Evolutionary conservation across 2,329 filamentous ascomycete genomes (phyloP).

Genomic region (Alternaria solani): DNA sequence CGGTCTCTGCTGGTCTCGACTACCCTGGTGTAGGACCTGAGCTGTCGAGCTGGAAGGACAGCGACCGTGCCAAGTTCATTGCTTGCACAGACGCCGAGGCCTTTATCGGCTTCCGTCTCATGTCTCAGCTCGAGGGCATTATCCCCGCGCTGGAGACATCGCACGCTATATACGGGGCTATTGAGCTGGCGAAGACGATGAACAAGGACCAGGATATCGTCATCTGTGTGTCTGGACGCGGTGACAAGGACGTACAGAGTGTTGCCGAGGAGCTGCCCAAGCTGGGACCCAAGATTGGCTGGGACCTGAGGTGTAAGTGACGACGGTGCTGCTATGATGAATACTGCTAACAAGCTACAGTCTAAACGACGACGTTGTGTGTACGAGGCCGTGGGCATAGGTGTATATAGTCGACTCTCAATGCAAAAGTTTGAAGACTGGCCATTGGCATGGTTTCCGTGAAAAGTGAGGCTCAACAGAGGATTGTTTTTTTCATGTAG

Average conservation of each 20-base stretch:
- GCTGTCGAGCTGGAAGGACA: conserved; percentile 92
- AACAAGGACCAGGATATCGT: conserved; percentile 87
- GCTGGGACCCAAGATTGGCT: conserved; percentile 85
- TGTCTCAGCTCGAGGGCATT: conserved; percentile 91
- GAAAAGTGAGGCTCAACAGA: neutral
- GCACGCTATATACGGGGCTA: conserved; percentile 87
- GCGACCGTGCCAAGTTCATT: conserved; percentile 82
- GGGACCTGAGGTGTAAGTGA: conserved; percentile 65
- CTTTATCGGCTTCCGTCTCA: conserved; percentile 82
- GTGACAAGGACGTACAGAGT: conserved; percentile 98
- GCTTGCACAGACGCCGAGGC: conserved; percentile 92
- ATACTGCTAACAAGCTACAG: conserved; percentile 33
- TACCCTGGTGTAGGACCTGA: conserved; percentile 98
- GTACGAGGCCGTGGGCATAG: neutral
- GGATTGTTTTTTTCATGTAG: neutral
- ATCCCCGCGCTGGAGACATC: conserved; percentile 95
- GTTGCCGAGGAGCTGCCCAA: conserved; percentile 93
- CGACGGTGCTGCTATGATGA: neutral
- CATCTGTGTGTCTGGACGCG: conserved; percentile 89
- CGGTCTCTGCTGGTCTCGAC: conserved; percentile 93
- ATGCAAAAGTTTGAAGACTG: neutral
- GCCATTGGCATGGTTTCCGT: neutral
- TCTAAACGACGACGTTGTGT: conserved; percentile 24
- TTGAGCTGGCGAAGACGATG: conserved; percentile 94
- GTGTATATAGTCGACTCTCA: conserved; percentile 1